These are phyloP conservation scores for Epichloe aotearoae DNA, from an alignment of 2,329 filamentous ascomycete species.

Conservation along the genomic window DNA sequence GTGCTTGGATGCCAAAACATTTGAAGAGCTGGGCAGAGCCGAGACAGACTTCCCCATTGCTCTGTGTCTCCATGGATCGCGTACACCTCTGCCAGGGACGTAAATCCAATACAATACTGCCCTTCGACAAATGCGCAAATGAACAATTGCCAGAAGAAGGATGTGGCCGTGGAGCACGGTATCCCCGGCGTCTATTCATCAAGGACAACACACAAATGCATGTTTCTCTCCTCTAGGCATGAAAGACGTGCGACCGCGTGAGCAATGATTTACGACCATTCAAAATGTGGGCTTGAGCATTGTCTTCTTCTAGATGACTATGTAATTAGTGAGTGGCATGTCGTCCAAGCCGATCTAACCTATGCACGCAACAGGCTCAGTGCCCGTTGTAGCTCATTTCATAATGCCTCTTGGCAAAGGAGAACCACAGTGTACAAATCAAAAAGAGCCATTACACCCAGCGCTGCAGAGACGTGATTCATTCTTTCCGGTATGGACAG, in stretches of 20 bases:
- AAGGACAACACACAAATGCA: too few relatives aligned
- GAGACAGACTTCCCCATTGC: constrained; percentile 46
- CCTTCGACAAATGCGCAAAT: too few relatives aligned
- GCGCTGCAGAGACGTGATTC: constrained; percentile 15
- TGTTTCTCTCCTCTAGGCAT: too few relatives aligned
- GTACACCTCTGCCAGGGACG: constrained; percentile 13
- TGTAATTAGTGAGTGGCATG: too few relatives aligned
- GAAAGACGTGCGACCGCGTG: too few relatives aligned
- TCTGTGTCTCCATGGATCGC: constrained; percentile 53
- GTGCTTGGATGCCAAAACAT: constrained; percentile 47
- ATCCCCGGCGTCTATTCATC: too few relatives aligned
- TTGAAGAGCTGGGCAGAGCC: constrained; percentile 52
- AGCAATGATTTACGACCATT: too few relatives aligned
- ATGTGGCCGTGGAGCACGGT: too few relatives aligned
- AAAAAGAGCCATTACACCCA: constrained; percentile 9
- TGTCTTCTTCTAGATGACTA: too few relatives aligned
- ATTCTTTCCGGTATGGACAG: constrained; percentile 14
- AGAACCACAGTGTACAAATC: constrained; percentile 10
- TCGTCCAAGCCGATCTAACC: background rate
- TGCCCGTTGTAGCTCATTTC: constrained; percentile 8
- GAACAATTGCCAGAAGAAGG: too few relatives aligned
- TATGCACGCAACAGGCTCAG: constrained; percentile 1
- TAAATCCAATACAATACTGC: too few relatives aligned
- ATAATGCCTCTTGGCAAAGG: constrained; percentile 12
- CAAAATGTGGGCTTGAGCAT: too few relatives aligned